Conservation (phyloP, 495 filamentous ascomycete genomes). For the Rusavskia elegans region DNA sequence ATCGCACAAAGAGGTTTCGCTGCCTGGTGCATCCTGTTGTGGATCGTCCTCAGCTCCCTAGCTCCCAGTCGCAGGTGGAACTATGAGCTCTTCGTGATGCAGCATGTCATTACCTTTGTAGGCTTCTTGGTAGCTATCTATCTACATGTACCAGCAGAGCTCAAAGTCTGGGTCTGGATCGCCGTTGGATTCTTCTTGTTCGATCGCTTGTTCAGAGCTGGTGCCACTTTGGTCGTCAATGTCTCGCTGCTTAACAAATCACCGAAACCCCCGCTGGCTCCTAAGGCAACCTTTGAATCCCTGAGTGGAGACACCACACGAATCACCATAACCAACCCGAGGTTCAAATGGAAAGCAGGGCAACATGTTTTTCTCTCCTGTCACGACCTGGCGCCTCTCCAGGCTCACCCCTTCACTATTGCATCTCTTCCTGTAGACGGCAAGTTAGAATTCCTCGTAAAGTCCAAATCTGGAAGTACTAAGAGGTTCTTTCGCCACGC, state of each 20-base stretch:
- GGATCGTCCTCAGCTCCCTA: constrained; percentile 51
- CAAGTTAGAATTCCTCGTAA: constrained; percentile 54
- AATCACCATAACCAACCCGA: constrained; percentile 51
- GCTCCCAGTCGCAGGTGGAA: constrained; percentile 49
- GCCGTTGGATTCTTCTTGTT: constrained; percentile 43
- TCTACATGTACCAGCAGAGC: constrained; percentile 42
- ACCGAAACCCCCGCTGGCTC: constrained; percentile 15
- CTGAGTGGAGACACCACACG: constrained; percentile 48
- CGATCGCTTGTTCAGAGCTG: constrained; percentile 38
- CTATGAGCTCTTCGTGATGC: constrained; percentile 72
- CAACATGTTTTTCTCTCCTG: constrained; percentile 68
- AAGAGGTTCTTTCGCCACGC: constrained; percentile 48
- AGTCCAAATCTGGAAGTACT: constrained; percentile 57
- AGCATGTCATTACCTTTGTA: constrained; percentile 54
- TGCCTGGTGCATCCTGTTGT: constrained; percentile 58
- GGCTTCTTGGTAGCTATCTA: constrained; percentile 50
- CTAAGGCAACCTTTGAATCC: constrained; percentile 37
- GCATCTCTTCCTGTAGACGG: constrained; percentile 40
- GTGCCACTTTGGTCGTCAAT: constrained; percentile 45
- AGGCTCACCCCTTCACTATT: constrained; percentile 76
- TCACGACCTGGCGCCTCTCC: constrained; percentile 48
- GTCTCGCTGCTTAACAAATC: constrained; percentile 32
- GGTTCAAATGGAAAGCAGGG: constrained; percentile 57
- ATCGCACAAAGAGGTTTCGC: constrained; percentile 54
- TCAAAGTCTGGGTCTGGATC: constrained; percentile 45